phyloP scores from a whole-genome alignment of 1,139 yeast species.

The Saccharomyces hybrid region DNA sequence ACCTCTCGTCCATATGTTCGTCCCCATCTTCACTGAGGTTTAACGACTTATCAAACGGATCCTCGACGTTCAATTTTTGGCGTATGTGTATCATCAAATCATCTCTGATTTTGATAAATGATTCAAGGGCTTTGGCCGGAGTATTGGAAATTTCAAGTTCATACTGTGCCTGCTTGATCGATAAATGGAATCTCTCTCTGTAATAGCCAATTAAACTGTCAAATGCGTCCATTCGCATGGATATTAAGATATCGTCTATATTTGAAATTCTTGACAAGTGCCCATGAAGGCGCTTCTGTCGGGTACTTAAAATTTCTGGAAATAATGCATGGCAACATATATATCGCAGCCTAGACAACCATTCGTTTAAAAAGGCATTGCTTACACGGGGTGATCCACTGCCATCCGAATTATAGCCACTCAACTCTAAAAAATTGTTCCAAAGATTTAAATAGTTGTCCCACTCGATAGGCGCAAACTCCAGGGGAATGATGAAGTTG shows the following conservation, averaged over 20 bases:
- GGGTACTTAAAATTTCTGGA: conserved; percentile 34
- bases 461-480: conserved; percentile 75
- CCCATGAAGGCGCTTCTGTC: conserved; percentile 4
- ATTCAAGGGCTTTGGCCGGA: not conserved
- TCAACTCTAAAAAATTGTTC: conserved; percentile 44
- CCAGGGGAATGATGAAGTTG: conserved; percentile 58
- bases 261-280: conserved; percentile 38
- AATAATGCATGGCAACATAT: conserved; percentile 79
- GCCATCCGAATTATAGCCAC: conserved; percentile 52
- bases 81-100: conserved; percentile 29
- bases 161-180: conserved; percentile 55
- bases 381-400: conserved; percentile 44
- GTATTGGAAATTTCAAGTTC: conserved; percentile 22
- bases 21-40: conserved; percentile 18
- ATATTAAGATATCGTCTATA: conserved; percentile 56
- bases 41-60: conserved; percentile 10
- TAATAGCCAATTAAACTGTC: conserved; percentile 45
- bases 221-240: conserved; percentile 50
- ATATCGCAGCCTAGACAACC: conserved; percentile 66
- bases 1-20: conserved; percentile 12
- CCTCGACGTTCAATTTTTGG: conserved; percentile 12
- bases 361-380: conserved; percentile 35
- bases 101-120: conserved; percentile 14
- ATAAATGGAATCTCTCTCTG: conserved; percentile 38
- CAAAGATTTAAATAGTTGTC: conserved; percentile 66